phyloP scores from a whole-genome alignment of 371 early-diverging fungal species.

The Lichtheimia hyalospora region DNA sequence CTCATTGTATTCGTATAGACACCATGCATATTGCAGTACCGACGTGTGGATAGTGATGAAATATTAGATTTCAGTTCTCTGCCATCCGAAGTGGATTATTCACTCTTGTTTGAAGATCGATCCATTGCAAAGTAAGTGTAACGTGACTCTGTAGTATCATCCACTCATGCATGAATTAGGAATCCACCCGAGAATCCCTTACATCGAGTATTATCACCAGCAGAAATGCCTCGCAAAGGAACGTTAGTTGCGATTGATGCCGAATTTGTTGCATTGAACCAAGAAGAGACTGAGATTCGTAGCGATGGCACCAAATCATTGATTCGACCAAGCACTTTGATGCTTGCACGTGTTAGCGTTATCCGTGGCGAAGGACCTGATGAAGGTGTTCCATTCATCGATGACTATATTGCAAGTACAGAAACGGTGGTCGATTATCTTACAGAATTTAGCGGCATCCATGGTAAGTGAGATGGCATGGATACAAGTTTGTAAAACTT shows the following conservation, averaged over 20 bases:
- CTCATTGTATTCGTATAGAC: slow-evolving; percentile 21
- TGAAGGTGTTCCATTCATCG: slow-evolving; percentile 86
- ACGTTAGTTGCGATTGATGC: slow-evolving; percentile 88
- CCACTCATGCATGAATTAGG: slow-evolving; percentile 12
- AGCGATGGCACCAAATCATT: slow-evolving; percentile 87
- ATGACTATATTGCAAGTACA: slow-evolving; percentile 87
- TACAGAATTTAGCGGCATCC: slow-evolving; percentile 91
- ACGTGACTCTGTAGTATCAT: slow-evolving; percentile 13
- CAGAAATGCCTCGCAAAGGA: slow-evolving; percentile 69
- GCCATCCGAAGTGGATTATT: slow-evolving; percentile 43
- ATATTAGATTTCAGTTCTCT: slow-evolving; percentile 35
- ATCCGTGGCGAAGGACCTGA: slow-evolving; percentile 76
- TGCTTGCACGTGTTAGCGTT: slow-evolving; percentile 89
- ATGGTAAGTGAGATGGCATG: slow-evolving; percentile 28
- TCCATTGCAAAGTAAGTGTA: slow-evolving; percentile 40
- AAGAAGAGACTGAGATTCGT: slow-evolving; percentile 89
- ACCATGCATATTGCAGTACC: slow-evolving; percentile 76
- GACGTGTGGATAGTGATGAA: slow-evolving; percentile 49
- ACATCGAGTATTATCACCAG: slow-evolving; percentile 50
- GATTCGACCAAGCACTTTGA: slow-evolving; percentile 78
- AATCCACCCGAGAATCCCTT: slow-evolving; percentile 50
- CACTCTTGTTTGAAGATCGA: slow-evolving; percentile 45
- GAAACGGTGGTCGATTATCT: slow-evolving; percentile 88
- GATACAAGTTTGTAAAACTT: slow-evolving; percentile 6
- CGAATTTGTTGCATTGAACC: slow-evolving; percentile 89